These are phyloP conservation scores for Penicillium sp. DNA, from an alignment of 2,329 filamentous ascomycete genomes.

Conservation along the genomic window DNA sequence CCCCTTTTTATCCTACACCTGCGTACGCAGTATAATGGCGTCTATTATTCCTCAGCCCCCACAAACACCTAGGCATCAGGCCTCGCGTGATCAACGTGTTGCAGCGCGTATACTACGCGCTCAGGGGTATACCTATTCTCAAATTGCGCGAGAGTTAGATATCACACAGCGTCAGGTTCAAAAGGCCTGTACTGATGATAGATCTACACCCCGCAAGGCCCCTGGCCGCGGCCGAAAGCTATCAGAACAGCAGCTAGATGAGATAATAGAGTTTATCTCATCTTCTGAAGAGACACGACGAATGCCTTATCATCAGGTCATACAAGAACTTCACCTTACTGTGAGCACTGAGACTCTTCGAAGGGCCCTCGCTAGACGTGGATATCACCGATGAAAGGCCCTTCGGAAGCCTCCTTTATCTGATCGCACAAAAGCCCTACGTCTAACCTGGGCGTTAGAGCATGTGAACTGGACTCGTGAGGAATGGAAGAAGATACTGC, in stretches of 20 bases:
- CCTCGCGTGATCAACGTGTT: neutral
- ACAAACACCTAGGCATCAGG: neutral
- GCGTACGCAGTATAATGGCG: too few species aligned
- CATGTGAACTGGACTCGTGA: too few species aligned
- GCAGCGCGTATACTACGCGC: conserved; percentile 2
- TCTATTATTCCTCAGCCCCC: neutral
- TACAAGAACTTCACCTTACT: conserved; percentile 1
- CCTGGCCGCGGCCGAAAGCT: neutral
- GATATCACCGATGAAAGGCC: neutral
- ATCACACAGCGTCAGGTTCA: conserved; percentile 7
- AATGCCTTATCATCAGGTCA: neutral
- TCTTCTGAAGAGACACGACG: conserved; percentile 4
- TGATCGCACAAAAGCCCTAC: too few species aligned
- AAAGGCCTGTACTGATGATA: conserved; percentile 4
- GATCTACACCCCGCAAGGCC: conserved; percentile 2
- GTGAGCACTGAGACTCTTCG: neutral
- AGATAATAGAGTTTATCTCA: conserved; percentile 4
- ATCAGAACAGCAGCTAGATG: conserved; percentile 4
- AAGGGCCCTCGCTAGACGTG: conserved; percentile 5
- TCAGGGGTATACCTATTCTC: neutral
- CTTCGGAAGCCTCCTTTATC: neutral
- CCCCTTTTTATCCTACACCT: too few species aligned
- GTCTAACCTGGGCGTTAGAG: too few species aligned
- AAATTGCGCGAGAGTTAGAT: neutral
- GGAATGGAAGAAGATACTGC: too few species aligned